Percentiles rank a stretch among this genome's conserved stretches.
phyloP scores from a whole-genome alignment of 805 yeast genomes.

The Candida tallmaniae region DNA sequence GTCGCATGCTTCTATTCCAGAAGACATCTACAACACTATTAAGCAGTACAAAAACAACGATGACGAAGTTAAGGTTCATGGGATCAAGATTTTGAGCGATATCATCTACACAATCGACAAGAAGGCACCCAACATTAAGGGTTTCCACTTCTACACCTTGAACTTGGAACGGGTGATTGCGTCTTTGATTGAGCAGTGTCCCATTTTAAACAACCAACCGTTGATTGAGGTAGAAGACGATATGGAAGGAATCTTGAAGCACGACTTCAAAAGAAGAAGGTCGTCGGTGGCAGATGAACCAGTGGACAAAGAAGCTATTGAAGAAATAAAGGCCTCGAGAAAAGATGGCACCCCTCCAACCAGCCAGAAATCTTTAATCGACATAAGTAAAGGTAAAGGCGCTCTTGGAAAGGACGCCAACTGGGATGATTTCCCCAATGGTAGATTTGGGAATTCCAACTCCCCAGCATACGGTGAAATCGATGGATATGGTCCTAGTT shows the following conservation, averaged over 20 bases:
- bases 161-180: constrained; percentile 92
- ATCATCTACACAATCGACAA: constrained; percentile 55
- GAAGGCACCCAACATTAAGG: constrained; percentile 57
- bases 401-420: constrained; percentile 83
- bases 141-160: constrained; percentile 89
- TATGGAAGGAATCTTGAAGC: constrained; percentile 19
- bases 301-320: constrained; percentile 18
- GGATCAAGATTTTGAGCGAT: constrained; percentile 67
- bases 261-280: constrained; percentile 23
- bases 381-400: constrained; percentile 82
- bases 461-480: constrained; percentile 98
- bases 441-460: constrained; percentile 91
- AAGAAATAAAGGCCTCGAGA: neutral
- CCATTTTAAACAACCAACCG: constrained; percentile 37
- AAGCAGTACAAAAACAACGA: constrained; percentile 59
- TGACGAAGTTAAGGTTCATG: constrained; percentile 74
- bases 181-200: constrained; percentile 64
- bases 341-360: constrained; percentile 15
- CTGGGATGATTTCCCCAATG: constrained; percentile 97
- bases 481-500: constrained; percentile 93
- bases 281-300: constrained; percentile 36
- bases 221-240: constrained; percentile 36
- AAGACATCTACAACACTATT: constrained; percentile 45
- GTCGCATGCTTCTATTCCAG: constrained; percentile 82
- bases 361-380: constrained; percentile 53